A percentile compares a stretch with the other conserved stretches of the same genome.
These are phyloP conservation scores for Lolium rigidum DNA, from an alignment of 176 grass and related monocot species.

Conservation along the genomic window DNA sequence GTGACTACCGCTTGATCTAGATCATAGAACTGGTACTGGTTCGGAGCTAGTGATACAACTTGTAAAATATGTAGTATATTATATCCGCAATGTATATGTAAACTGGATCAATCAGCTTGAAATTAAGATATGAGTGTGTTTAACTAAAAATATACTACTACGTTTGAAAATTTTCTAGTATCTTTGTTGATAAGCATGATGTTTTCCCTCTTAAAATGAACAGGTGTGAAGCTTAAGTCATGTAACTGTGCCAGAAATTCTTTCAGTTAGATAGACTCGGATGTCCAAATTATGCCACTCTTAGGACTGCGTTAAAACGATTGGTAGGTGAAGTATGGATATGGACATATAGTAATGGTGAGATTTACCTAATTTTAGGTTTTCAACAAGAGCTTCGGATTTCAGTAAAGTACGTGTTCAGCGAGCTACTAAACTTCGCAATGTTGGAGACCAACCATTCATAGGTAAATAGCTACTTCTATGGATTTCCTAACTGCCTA, in stretches of 20 bases:
- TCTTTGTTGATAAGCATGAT: not conserved
- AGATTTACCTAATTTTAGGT: not conserved
- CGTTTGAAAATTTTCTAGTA: not conserved
- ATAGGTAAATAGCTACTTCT: constrained; percentile 9
- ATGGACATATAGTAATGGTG: not conserved
- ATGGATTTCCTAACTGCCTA: not conserved
- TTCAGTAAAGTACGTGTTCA: not conserved
- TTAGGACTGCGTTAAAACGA: not conserved
- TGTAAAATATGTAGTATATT: not conserved
- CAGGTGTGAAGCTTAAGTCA: not conserved
- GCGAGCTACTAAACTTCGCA: not conserved
- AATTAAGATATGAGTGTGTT: not conserved
- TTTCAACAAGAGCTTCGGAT: not conserved
- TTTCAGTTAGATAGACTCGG: not conserved
- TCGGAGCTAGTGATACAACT: not conserved
- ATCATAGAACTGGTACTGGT: not conserved
- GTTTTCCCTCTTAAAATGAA: not conserved
- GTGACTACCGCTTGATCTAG: no score
- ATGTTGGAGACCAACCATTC: not conserved
- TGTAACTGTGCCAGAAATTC: not conserved
- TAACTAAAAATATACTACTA: not conserved
- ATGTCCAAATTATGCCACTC: not conserved
- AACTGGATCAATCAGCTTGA: not conserved
- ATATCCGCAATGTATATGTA: not conserved
- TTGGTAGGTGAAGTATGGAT: not conserved